These are phyloP conservation scores for Rosa chinensis DNA, from an alignment of 306 rosid species.

Conservation along the genomic window DNA sequence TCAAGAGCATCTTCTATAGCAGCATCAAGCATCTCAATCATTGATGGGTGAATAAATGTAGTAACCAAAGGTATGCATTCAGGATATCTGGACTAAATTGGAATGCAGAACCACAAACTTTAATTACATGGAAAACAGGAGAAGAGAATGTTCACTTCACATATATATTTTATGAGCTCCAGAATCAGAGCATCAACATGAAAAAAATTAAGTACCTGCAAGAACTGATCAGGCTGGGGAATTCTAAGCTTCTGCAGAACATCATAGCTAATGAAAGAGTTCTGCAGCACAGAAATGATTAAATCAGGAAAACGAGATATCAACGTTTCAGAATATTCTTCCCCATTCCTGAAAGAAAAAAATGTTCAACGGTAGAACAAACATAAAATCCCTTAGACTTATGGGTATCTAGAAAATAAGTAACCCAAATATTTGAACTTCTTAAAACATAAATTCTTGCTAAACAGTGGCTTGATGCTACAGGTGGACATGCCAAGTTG, in stretches of 20 bases:
- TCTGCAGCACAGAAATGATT: slow-evolving; percentile 49
- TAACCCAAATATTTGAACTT: not conserved
- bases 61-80: slow-evolving; percentile 85
- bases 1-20: slow-evolving; percentile 87
- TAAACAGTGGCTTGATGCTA: slow-evolving; percentile 4
- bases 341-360: too few species aligned
- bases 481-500: not conserved
- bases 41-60: slow-evolving; percentile 80
- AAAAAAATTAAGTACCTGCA: slow-evolving; percentile 82
- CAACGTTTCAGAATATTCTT: slow-evolving; percentile 7
- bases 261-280: slow-evolving; percentile 80
- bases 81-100: slow-evolving; percentile 97
- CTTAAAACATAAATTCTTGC: not conserved
- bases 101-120: slow-evolving; percentile 42
- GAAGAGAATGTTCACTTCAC: slow-evolving; percentile 12
- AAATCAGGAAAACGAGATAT: slow-evolving; percentile 9
- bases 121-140: slow-evolving; percentile 36
- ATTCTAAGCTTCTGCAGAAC: slow-evolving; percentile 85
- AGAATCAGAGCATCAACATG: slow-evolving; percentile 25
- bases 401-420: not conserved
- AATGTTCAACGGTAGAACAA: not conserved
- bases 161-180: slow-evolving; percentile 23
- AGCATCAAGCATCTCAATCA: slow-evolving; percentile 95
- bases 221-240: slow-evolving; percentile 87
- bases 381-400: not conserved